Base-by-base conservation (phyloP, 1,139 yeast genomes). In the Lodderomyces margitis region DNA sequence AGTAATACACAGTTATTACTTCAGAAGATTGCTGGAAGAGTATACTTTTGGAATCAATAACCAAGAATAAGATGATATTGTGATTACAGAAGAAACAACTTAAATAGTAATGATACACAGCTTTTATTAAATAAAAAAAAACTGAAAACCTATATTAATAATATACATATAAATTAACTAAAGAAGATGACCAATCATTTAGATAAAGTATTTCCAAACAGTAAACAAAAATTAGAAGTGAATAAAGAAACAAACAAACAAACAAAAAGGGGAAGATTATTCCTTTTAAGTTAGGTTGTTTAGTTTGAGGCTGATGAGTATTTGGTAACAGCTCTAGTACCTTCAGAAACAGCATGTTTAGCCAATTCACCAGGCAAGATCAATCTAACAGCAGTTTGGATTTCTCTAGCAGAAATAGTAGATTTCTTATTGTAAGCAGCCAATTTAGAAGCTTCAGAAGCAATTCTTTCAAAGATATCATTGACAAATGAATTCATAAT, bases 391-490 rank as follows among this genome's bases (percentile, higher is more conserved):
- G 98, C 97, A 59, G 98, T 92, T 78, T 92, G 98, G 66, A 92
- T 92, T 77, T 92, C 98, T 80, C 98, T 89, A 49, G 98, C 96
- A 54, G 98, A 89, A 65, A 92, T 92, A 64, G 98, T 92, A 46
- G 97, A 89, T 79, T 91, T 91, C 83, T 92, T 92, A 87, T 92
- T 92, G 87, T 92, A 92, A 66, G 97, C 96, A 75, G 98, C 98
- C 68, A 92, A 85, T 80, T 92, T 92, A 57, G 98, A 92, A 61
- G 98, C 97, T 77, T 92, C 98, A 59, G 94, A 75, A 60, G 98
- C 98, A 62, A 84, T 84, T 82, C 95, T 86, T 76, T 87, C 95
- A 61, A 87, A 87, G 65, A 87, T 87, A 74, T 91, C 98, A 75
- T 91, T 91, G 60, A 92, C 98, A 61, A 92, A 92, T 42, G 98